Percentiles rank a stretch among this genome's conserved stretches.
phyloP scores from a whole-genome alignment of 345 rosid species.

The Pistacia atlantica region DNA sequence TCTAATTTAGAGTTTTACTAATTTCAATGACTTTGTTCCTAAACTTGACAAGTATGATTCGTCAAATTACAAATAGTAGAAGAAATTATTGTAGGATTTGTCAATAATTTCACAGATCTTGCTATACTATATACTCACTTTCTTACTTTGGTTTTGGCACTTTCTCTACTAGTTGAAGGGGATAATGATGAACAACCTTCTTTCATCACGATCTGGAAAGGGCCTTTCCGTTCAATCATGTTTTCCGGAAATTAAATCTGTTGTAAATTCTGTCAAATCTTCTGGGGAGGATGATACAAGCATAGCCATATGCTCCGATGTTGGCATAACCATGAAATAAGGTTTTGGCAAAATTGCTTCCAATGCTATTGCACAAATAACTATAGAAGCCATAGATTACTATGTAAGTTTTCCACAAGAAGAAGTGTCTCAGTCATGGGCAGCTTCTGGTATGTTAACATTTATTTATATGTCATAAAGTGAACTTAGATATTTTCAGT shows the following conservation, averaged over 20 bases:
- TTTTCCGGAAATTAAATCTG: slow-evolving; percentile 19
- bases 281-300: slow-evolving; percentile 1
- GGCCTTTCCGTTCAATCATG: slow-evolving; percentile 22
- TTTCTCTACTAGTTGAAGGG: not conserved
- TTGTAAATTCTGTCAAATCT: slow-evolving; percentile 11
- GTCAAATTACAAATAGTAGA: too few species aligned
- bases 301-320: not conserved
- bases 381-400: not conserved
- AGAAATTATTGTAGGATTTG: too few species aligned
- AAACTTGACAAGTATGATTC: too few species aligned
- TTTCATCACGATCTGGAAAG: not conserved
- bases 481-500: not conserved
- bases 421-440: not conserved
- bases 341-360: not conserved
- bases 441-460: slow-evolving; percentile 4
- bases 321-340: slow-evolving; percentile 2
- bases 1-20: too few species aligned
- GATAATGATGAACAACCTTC: slow-evolving; percentile 5
- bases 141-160: not conserved
- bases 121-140: too few species aligned
- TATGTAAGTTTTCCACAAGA: not conserved
- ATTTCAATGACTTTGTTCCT: too few species aligned
- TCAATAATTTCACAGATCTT: too few species aligned
- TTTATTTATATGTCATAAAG: not conserved
- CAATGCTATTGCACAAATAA: too few species aligned